phyloP scores from a whole-genome alignment of 495 filamentous ascomycete genomes.

The Cercophora samala region DNA sequence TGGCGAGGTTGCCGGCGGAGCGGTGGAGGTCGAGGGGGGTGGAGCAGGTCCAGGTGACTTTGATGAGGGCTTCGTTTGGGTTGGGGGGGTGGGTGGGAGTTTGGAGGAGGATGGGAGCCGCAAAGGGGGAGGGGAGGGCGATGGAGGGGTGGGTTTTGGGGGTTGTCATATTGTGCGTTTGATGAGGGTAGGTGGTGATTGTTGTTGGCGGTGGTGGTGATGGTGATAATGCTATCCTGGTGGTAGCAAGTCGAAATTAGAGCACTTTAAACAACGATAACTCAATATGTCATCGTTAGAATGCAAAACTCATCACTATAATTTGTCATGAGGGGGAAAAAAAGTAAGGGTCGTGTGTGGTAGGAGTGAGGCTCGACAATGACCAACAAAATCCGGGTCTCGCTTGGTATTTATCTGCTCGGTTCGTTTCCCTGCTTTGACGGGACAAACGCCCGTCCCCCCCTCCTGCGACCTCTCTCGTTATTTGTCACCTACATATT shows the following conservation, averaged over 20 bases:
- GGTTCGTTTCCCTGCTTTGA: background rate
- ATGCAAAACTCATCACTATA: too few relatives aligned
- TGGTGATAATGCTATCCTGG: too few relatives aligned
- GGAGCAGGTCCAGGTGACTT: constrained; percentile 50
- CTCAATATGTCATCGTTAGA: too few relatives aligned
- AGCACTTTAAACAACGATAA: too few relatives aligned
- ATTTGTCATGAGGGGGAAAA: background rate
- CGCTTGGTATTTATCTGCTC: background rate
- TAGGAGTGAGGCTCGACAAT: background rate
- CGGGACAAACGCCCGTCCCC: background rate
- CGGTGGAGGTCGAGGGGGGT: constrained; percentile 55
- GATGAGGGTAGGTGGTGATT: constrained; percentile 6
- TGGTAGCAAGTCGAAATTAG: too few relatives aligned
- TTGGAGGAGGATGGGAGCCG: constrained; percentile 20
- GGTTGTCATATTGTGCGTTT: background rate
- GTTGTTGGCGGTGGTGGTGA: background rate
- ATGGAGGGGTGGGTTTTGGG: constrained; percentile 17
- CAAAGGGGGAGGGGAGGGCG: constrained; percentile 28
- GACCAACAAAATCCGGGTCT: background rate
- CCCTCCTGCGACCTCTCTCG: background rate
- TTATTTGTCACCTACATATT: background rate
- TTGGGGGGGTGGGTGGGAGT: constrained; percentile 39
- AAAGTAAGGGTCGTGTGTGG: background rate
- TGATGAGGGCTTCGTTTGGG: constrained; percentile 39
- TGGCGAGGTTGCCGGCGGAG: constrained; percentile 48